A percentile compares a stretch with the other conserved stretches of the same genome.
These are phyloP conservation scores for Termitomyces sp. DNA, from an alignment of 768 basidiomycete species.

Conservation along the genomic window DNA sequence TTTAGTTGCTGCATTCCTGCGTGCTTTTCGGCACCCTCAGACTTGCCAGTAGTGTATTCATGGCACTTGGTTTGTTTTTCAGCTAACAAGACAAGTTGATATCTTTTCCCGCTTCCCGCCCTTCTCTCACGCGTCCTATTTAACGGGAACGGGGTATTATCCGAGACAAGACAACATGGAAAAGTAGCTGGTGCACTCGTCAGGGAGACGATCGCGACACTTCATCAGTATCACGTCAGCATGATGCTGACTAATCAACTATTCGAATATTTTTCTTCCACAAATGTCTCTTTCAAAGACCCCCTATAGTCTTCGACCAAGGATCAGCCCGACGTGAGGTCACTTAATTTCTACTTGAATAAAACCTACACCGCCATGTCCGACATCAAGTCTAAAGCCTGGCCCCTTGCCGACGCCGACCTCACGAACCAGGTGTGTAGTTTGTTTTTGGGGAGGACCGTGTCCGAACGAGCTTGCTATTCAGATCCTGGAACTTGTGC, in stretches of 20 bases:
- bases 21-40: too few relatives aligned
- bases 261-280: conserved; percentile 5
- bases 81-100: too few relatives aligned
- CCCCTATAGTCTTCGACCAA: conserved; percentile 55
- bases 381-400: conserved; percentile 75
- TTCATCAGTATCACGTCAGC: too few relatives aligned
- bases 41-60: too few relatives aligned
- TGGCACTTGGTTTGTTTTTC: too few relatives aligned
- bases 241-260: conserved; percentile 6
- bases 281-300: not conserved
- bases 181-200: too few relatives aligned
- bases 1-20: too few relatives aligned
- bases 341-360: conserved; percentile 26
- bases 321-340: conserved; percentile 87
- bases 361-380: conserved; percentile 44
- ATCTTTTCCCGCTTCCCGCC: too few relatives aligned
- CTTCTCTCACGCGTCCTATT: too few relatives aligned
- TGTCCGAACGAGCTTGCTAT: not conserved
- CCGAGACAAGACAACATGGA: too few relatives aligned
- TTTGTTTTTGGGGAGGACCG: not conserved
- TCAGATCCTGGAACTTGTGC: conserved; percentile 93
- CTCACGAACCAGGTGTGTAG: conserved; percentile 84
- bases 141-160: too few relatives aligned
- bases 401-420: conserved; percentile 80
- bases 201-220: too few relatives aligned